A percentile compares a stretch with the other conserved stretches of the same genome.
Conservation (phyloP, 1,139 yeast genomes). For the Hansenula anomala region DNA sequence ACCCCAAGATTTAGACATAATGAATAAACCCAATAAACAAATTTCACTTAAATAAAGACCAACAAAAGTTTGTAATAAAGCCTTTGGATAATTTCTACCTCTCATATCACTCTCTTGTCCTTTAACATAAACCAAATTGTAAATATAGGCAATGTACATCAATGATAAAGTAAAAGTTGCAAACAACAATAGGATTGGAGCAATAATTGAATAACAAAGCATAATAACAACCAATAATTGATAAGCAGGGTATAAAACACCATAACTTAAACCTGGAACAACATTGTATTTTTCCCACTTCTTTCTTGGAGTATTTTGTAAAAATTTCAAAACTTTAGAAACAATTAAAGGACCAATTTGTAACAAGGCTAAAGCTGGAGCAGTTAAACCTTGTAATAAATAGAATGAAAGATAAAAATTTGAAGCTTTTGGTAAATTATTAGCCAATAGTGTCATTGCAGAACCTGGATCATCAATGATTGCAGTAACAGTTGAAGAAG, state of each 20-base stretch:
- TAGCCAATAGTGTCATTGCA: constrained; percentile 54
- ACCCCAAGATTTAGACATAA: constrained; percentile 70
- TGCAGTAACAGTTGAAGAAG: constrained; percentile 61
- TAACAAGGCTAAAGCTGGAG: constrained; percentile 60
- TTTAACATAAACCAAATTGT: constrained; percentile 48
- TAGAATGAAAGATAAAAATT: constrained; percentile 68
- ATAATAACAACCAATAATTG: constrained; percentile 72
- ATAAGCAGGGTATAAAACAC: constrained; percentile 66
- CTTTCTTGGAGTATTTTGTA: constrained; percentile 65
- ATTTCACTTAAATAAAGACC: constrained; percentile 65
- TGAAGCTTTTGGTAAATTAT: constrained; percentile 66
- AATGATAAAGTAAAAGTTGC: constrained; percentile 55
- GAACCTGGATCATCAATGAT: constrained; percentile 46
- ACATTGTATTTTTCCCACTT: constrained; percentile 48
- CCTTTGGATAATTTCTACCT: constrained; percentile 65
- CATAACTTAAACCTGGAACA: constrained; percentile 57
- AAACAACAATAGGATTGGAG: constrained; percentile 70
- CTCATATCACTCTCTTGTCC: constrained; percentile 52
- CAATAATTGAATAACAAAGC: constrained; percentile 66
- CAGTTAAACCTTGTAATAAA: constrained; percentile 59
- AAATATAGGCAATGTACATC: constrained; percentile 60
- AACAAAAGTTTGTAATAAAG: constrained; percentile 59
- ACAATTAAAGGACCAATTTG: constrained; percentile 44
- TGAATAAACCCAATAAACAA: constrained; percentile 62
- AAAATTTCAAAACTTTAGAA: constrained; percentile 32